Conservation (phyloP, 2,329 filamentous ascomycete genomes). For the Ceratocystis eucalypticola region DNA sequence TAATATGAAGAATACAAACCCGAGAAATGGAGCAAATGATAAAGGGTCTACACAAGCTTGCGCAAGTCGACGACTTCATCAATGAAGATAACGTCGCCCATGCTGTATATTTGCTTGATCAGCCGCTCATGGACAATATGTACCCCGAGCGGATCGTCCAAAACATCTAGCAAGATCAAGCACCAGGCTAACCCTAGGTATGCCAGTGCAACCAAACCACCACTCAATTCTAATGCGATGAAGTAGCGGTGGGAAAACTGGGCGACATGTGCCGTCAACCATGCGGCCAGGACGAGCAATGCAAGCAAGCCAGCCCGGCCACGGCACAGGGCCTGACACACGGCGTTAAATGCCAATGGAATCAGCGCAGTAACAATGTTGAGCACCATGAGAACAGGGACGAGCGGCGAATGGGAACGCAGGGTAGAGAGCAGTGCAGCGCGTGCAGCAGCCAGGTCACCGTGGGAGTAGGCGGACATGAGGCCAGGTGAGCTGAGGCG, state of each 20-base stretch:
- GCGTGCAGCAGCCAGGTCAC: constrained; percentile 9
- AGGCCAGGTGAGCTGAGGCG: constrained; percentile 15
- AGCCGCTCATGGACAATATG: constrained; percentile 17
- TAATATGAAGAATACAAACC: background rate
- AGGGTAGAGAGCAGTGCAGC: constrained; percentile 18
- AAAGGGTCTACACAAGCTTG: constrained; percentile 15
- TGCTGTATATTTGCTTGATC: constrained; percentile 19
- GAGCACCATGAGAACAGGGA: constrained; percentile 21
- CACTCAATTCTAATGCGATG: constrained; percentile 29
- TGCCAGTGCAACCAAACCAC: constrained; percentile 23
- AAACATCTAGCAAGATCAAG: constrained; percentile 18
- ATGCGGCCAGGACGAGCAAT: constrained; percentile 19
- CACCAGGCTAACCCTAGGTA: constrained; percentile 24
- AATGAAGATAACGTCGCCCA: constrained; percentile 17
- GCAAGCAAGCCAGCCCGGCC: constrained; percentile 15
- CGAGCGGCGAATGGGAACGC: constrained; percentile 12
- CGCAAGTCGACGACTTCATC: constrained; percentile 17
- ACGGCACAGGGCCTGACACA: background rate
- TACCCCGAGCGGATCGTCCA: constrained; percentile 17
- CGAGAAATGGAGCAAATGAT: background rate
- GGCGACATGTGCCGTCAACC: constrained; percentile 23
- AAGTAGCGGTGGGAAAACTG: constrained; percentile 26
- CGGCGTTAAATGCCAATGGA: constrained; percentile 18
- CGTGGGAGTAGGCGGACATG: constrained; percentile 13
- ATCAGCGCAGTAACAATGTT: constrained; percentile 20